Evolutionary conservation across 257 asterid species (phyloP).

Genomic region (Solanum gandarillasii): DNA sequence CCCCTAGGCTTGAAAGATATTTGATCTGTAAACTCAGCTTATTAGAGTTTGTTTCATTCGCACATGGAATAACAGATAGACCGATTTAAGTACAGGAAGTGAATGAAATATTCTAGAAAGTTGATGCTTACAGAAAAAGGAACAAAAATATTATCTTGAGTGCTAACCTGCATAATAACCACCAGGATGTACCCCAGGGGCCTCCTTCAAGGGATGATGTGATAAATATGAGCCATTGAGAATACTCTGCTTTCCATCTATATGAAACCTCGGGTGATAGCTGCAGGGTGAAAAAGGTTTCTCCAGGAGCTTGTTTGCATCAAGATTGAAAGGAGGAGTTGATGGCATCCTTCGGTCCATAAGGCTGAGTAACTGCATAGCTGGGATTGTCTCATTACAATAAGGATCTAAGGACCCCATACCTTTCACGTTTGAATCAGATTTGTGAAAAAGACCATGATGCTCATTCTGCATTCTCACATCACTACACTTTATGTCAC

Average conservation of each 20-base stretch:
- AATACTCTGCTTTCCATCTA: constrained; percentile 27
- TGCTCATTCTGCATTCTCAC: constrained; percentile 8
- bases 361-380: constrained; percentile 68
- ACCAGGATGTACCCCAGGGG: constrained; percentile 10
- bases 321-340: constrained; percentile 18
- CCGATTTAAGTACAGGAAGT: not conserved
- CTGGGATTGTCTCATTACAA: constrained; percentile 59
- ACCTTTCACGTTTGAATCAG: constrained; percentile 1
- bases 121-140: constrained; percentile 17
- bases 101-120: not conserved
- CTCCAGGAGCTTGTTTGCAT: constrained; percentile 12
- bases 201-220: constrained; percentile 18
- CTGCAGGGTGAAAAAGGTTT: constrained; percentile 30
- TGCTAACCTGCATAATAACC: constrained; percentile 21
- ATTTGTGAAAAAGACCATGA: not conserved
- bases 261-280: constrained; percentile 30
- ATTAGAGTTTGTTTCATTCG: not conserved
- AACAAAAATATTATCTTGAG: constrained; percentile 17
- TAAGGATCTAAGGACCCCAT: constrained; percentile 35
- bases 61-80: not conserved
- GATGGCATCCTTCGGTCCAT: constrained; percentile 47
- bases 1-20: constrained; percentile 7
- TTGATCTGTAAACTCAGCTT: constrained; percentile 10
- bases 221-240: constrained; percentile 20
- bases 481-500: constrained; percentile 24